Evolutionary conservation across 176 grass and related monocot genomes (phyloP).

Genomic region (Saccharum spontaneum): DNA sequence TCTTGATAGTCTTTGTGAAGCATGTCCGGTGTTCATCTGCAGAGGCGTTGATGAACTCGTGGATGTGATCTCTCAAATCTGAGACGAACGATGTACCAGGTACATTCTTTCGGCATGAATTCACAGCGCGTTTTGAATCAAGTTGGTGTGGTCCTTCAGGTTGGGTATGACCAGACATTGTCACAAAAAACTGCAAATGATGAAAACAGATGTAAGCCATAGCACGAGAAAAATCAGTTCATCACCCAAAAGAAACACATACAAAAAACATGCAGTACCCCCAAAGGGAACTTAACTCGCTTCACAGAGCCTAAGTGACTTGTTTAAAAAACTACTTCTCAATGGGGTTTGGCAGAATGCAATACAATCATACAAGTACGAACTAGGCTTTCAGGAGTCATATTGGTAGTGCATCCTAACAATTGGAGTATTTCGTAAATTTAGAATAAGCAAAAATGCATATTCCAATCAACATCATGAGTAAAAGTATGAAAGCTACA

Average conservation of each 20-base stretch:
- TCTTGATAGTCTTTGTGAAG: conserved; percentile 65
- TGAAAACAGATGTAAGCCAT: background rate
- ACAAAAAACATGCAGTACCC: background rate
- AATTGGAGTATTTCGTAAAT: background rate
- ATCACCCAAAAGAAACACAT: background rate
- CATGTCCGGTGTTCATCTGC: conserved; percentile 74
- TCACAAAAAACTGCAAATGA: conserved; percentile 15
- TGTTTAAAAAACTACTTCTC: background rate
- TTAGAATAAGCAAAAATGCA: background rate
- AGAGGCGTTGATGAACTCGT: conserved; percentile 75
- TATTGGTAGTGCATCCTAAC: background rate
- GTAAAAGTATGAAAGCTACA: background rate
- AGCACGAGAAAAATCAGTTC: background rate
- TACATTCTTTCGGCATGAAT: conserved; percentile 68
- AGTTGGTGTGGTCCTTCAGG: conserved; percentile 22
- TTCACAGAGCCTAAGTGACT: background rate
- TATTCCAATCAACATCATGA: background rate
- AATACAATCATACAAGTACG: background rate
- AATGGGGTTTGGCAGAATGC: background rate
- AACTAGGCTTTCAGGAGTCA: background rate
- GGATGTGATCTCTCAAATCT: conserved; percentile 66
- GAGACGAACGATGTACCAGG: conserved; percentile 51
- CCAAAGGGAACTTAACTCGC: background rate
- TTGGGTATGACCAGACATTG: conserved; percentile 9
- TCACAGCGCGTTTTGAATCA: conserved; percentile 32